Evolutionary conservation across 2,329 filamentous ascomycete species (phyloP).

Genomic region (Aplosporella prunicola): DNA sequence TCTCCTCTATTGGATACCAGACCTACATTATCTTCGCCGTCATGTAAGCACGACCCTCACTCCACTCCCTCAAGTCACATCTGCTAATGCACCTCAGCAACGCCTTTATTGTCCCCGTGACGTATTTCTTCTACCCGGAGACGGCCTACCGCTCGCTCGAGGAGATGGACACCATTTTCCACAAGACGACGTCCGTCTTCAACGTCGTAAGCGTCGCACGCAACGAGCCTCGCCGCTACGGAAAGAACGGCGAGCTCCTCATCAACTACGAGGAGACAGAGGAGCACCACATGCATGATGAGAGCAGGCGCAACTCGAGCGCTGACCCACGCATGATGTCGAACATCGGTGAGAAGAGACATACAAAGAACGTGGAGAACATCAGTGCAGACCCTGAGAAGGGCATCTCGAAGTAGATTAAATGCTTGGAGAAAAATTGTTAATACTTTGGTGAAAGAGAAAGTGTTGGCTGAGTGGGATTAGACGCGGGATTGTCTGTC

Average conservation of each 20-base stretch:
- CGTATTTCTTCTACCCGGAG: constrained; percentile 54
- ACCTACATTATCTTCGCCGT: constrained; percentile 50
- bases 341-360: constrained; percentile 8
- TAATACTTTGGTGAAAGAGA: no score
- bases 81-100: constrained; percentile 25
- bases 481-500: no score
- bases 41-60: constrained; percentile 27
- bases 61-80: neutral
- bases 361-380: constrained; percentile 6
- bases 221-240: constrained; percentile 46
- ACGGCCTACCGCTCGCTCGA: constrained; percentile 49
- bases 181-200: constrained; percentile 42
- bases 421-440: no score
- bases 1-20: constrained; percentile 45
- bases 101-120: constrained; percentile 45
- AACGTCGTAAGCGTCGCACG: constrained; percentile 41
- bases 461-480: no score
- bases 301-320: neutral
- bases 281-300: constrained; percentile 14
- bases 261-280: constrained; percentile 40
- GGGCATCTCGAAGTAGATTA: no score
- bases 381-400: no score
- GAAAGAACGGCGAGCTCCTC: constrained; percentile 48
- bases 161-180: constrained; percentile 61
- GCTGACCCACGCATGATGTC: neutral